These are phyloP conservation scores for Trichoderma orchidacearum DNA, from an alignment of 495 filamentous ascomycete species.

Conservation along the genomic window DNA sequence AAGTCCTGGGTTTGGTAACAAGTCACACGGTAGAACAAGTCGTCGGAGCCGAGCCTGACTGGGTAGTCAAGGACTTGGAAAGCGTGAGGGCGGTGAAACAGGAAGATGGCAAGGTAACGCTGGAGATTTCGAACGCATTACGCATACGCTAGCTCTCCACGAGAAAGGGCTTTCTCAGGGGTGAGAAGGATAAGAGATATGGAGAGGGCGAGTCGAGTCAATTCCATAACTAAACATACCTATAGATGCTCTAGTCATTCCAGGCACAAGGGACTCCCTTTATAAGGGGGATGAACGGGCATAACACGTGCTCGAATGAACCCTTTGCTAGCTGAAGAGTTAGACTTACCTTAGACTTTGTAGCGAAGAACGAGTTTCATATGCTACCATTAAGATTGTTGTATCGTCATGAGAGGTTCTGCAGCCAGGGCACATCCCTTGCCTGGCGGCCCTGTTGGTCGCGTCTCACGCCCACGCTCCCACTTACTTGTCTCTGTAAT, in stretches of 20 bases:
- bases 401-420: neutral
- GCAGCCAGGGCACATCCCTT: neutral
- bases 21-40: conserved; percentile 67
- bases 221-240: neutral
- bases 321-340: neutral
- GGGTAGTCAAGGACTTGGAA: conserved; percentile 69
- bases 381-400: too few relatives aligned
- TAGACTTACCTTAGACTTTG: too few relatives aligned
- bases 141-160: neutral
- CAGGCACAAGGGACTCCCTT: neutral
- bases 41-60: conserved; percentile 63
- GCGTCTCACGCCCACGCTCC: too few relatives aligned
- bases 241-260: neutral
- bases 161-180: neutral
- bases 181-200: neutral
- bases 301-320: neutral
- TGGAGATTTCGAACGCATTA: conserved; percentile 35
- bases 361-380: neutral
- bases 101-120: conserved; percentile 31
- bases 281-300: neutral
- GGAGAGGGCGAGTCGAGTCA: neutral
- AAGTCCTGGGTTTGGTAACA: conserved; percentile 76
- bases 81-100: conserved; percentile 46
- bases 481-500: too few relatives aligned
- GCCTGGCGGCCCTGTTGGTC: too few relatives aligned